These are phyloP conservation scores for Citrullus colocynthis DNA, from an alignment of 306 rosid species.

Conservation along the genomic window DNA sequence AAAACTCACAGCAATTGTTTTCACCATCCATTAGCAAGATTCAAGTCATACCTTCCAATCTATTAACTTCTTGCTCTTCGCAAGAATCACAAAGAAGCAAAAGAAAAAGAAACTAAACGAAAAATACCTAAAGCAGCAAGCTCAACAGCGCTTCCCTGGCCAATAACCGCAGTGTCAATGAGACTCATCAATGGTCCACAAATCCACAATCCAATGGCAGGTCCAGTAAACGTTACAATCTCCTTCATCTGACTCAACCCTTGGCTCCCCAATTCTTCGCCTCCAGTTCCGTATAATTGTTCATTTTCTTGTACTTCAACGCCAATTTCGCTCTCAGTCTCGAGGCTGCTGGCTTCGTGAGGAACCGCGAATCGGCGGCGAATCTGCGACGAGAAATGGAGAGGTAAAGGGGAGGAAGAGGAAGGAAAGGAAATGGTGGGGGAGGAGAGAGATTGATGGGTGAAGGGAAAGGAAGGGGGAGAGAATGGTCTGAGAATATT, in stretches of 20 bases:
- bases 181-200: conserved; percentile 87
- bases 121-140: conserved; percentile 89
- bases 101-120: not conserved
- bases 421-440: not conserved
- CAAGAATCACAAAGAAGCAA: not conserved
- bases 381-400: not conserved
- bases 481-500: not conserved
- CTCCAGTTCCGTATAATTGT: conserved; percentile 1
- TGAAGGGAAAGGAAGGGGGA: not conserved
- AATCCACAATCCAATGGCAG: conserved; percentile 79
- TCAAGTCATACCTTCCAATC: not conserved
- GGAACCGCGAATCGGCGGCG: not conserved
- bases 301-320: conserved; percentile 3
- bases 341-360: not conserved
- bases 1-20: too few relatives aligned
- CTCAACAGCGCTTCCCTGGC: conserved; percentile 83
- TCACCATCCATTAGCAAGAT: not conserved
- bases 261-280: conserved; percentile 26
- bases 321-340: conserved; percentile 4
- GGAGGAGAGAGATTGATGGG: not conserved
- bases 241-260: conserved; percentile 58
- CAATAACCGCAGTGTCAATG: conserved; percentile 72
- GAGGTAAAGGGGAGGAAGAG: not conserved
- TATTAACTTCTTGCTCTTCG: not conserved
- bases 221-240: conserved; percentile 57